Base-by-base conservation (phyloP, 2,329 filamentous ascomycete genomes). In the Penicillium sp. region DNA sequence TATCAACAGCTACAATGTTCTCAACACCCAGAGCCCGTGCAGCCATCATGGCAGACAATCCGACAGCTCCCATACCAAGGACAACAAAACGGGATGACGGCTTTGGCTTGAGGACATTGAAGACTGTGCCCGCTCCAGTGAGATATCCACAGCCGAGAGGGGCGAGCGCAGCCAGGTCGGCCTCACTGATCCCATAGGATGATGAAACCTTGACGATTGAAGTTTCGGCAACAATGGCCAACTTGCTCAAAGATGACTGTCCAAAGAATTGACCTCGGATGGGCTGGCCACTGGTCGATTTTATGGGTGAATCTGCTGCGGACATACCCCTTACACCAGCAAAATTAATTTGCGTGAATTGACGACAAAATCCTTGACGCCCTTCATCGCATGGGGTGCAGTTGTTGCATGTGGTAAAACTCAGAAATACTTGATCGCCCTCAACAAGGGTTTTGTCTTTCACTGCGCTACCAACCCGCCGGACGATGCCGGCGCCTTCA, bases 1-100 rank as follows among this genome's bases (percentile, higher is more conserved):
- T 67, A 59, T 83, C 81, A 8, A 81, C 72, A 5, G 75, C 80
- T 10, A 83, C 76, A 50, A 83, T 10, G 8, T 45, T 61, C 25
- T 62, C 50, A 3, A 65, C 65, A 1, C 74, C 47, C 61, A 47
- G 47, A 27, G 58, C 57, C 7, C 53, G 57, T 1, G 66, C 66
- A n/a, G 66, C 60, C 51, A 68, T 44, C 54, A 67, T 27, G 1
- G 65, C 66, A 10, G 62, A 58, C 13, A 67, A 16, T 0, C 66
- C 66, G 2, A 68, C 66, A 8, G 65, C 69, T 1, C 72, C 72
- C 62, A 72, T 64, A 1, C 72, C 72, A 13, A 74, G 52, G 4
- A 74, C 57, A 3, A 58, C 69, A 14, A 74, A 57, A 1, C 52
- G 54, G 29, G 61, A 62, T 0, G 60, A 55, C 1, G 60, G 37